Evolutionary conservation across 345 rosid genomes (phyloP), one percentile per base, ranked within the genome.

Genomic region (Adansonia digitata): DNA sequence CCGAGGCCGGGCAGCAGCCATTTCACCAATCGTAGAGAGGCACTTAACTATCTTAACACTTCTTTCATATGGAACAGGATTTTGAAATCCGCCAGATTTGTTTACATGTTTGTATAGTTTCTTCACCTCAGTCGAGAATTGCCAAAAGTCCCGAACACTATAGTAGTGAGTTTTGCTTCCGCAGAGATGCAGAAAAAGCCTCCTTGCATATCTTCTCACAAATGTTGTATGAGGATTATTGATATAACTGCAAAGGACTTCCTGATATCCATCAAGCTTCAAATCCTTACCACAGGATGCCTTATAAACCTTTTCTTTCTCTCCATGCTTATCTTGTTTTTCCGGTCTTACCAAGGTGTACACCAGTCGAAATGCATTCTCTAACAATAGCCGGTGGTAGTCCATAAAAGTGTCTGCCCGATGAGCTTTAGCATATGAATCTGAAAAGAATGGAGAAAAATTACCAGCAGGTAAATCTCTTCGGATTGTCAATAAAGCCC

Each of bases 81-180:
- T 89, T 79, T 88, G 96, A 81, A 90, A 90, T 74, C 98, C 96
- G 43, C 93, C 99, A 29, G 94, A 95, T 82, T 95, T 95, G 63
- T 89, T 88, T 71, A 93, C 89, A 87, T 86, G 91, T 80, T 95
- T 95, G 91, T 86, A 81, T 43, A 95, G 83, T 77, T 77, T 89
- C 82, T 87, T 93, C 85, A 89, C 86, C 75, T 95, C 99, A 82
- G 82, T 91, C 45, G 99, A 90, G 81, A 90, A 91, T 86, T 93
- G 99, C 99, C 99, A 95, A 24, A 89, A 86, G 80, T 95, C 99
- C 77, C 99, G 86, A 72, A 95, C 87, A 79, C 91, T 91, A 82
- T 95, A 95, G 81, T 93, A 95, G 71, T 93, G 97, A 79, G 94
- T 90, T 86, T 95, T 95, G 82, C 97, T 95, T 79, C 99, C 99